Conservation (phyloP, 2,329 filamentous ascomycete genomes). For the Fonsecaea erecta region DNA sequence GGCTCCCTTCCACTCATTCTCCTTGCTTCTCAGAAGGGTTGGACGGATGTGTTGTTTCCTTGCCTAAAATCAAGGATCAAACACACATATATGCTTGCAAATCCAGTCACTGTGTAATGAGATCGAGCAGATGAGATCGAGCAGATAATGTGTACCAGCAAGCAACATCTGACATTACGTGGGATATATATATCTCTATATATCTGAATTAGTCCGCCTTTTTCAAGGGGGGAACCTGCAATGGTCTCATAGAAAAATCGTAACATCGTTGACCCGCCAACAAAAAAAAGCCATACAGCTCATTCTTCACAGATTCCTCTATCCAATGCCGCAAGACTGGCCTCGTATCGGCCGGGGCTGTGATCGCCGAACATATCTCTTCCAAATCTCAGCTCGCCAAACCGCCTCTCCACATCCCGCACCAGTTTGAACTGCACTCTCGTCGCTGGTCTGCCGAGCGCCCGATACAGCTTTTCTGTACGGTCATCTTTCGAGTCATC, state of each 20-base stretch:
- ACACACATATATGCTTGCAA: too few species aligned
- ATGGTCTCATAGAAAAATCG: not conserved
- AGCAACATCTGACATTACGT: not conserved
- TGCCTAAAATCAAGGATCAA: too few species aligned
- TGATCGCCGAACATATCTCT: slow-evolving; percentile 77
- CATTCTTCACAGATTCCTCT: slow-evolving; percentile 50
- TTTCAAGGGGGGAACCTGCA: not conserved
- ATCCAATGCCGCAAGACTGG: slow-evolving; percentile 65
- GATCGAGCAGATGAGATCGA: too few species aligned
- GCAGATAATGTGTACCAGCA: too few species aligned
- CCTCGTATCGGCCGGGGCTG: slow-evolving; percentile 74
- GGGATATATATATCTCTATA: not conserved
- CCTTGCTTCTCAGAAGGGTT: too few species aligned
- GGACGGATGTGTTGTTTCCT: too few species aligned
- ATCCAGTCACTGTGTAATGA: too few species aligned
- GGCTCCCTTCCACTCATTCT: too few species aligned
- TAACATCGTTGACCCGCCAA: not conserved
- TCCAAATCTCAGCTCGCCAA: slow-evolving; percentile 72
- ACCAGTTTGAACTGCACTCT: slow-evolving; percentile 73
- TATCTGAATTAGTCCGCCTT: not conserved
- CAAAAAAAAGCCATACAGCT: not conserved
- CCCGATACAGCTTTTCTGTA: slow-evolving; percentile 38
- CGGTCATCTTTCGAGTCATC: slow-evolving; percentile 45
- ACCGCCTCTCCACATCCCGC: slow-evolving; percentile 70
- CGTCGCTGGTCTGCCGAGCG: slow-evolving; percentile 67